These are phyloP conservation scores for Coemansia guatemalensis DNA, from an alignment of 192 early-diverging fungal species.

Conservation along the genomic window DNA sequence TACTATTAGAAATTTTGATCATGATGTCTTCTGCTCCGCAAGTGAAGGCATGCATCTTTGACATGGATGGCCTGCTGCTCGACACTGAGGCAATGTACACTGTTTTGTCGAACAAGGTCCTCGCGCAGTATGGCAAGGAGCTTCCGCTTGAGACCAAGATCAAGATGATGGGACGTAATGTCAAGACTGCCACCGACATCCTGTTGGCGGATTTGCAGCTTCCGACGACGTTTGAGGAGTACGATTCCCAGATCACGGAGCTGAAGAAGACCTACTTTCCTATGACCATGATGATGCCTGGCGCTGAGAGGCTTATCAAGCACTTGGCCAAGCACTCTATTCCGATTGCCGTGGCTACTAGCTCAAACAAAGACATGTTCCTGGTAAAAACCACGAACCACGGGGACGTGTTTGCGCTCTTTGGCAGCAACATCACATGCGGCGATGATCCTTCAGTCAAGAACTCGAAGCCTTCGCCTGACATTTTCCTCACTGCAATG, in stretches of 20 bases:
- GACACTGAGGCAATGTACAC: conserved; percentile 92
- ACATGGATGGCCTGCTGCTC: conserved; percentile 79
- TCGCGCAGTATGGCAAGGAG: conserved; percentile 69
- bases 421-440: conserved; percentile 74
- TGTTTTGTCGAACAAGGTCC: conserved; percentile 78
- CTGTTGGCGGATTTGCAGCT: conserved; percentile 67
- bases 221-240: conserved; percentile 80
- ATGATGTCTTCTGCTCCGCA: conserved; percentile 22
- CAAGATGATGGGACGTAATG: conserved; percentile 71
- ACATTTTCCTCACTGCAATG: conserved; percentile 81
- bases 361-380: conserved; percentile 75
- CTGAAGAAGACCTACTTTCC: conserved; percentile 62
- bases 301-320: conserved; percentile 64
- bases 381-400: conserved; percentile 68
- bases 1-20: not conserved
- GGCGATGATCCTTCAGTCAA: conserved; percentile 83
- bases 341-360: conserved; percentile 83
- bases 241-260: conserved; percentile 60
- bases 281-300: conserved; percentile 63
- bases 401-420: conserved; percentile 71
- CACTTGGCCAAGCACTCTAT: conserved; percentile 72
- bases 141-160: conserved; percentile 69
- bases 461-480: conserved; percentile 87
- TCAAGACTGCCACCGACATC: conserved; percentile 52
- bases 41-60: conserved; percentile 72